These are phyloP conservation scores for Barbarea vulgaris DNA, from an alignment of 345 rosid species.

Conservation along the genomic window DNA sequence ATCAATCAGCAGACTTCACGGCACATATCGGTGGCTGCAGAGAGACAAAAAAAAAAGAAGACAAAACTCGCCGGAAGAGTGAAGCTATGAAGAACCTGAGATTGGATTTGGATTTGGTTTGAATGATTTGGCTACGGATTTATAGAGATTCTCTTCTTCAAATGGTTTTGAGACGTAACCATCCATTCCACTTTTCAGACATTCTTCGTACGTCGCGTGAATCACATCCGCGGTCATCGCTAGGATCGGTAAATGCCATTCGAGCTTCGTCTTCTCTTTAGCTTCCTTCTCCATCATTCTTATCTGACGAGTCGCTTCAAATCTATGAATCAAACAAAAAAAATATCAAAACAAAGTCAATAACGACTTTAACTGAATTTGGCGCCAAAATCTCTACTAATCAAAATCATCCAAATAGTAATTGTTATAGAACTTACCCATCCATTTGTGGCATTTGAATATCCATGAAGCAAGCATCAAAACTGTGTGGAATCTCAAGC, in stretches of 20 bases:
- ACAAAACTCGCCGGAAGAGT: conserved; percentile 4
- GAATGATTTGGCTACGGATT: conserved; percentile 85
- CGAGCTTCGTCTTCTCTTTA: conserved; percentile 51
- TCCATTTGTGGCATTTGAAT: conserved; percentile 99
- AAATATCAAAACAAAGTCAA: not conserved
- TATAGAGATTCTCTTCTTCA: conserved; percentile 90
- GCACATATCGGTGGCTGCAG: not conserved
- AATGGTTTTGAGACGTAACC: conserved; percentile 96
- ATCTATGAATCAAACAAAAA: conserved; percentile 47
- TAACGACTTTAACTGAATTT: not conserved
- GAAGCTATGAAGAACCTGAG: conserved; percentile 33
- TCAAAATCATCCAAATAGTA: not conserved
- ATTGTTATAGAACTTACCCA: conserved; percentile 79
- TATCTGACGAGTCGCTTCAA: conserved; percentile 84
- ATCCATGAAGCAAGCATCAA: conserved; percentile 99
- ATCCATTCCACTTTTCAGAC: conserved; percentile 93
- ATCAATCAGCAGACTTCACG: not conserved
- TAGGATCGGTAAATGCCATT: conserved; percentile 81
- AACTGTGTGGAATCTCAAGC: conserved; percentile 78
- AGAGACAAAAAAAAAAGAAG: too few relatives aligned
- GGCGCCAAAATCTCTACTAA: not conserved
- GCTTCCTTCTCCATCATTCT: conserved; percentile 75
- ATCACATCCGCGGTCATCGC: conserved; percentile 99
- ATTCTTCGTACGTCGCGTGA: conserved; percentile 83
- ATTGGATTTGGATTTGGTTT: conserved; percentile 46